phyloP scores from a whole-genome alignment of 2,329 filamentous ascomycete species.

The Penicillium sp. region DNA sequence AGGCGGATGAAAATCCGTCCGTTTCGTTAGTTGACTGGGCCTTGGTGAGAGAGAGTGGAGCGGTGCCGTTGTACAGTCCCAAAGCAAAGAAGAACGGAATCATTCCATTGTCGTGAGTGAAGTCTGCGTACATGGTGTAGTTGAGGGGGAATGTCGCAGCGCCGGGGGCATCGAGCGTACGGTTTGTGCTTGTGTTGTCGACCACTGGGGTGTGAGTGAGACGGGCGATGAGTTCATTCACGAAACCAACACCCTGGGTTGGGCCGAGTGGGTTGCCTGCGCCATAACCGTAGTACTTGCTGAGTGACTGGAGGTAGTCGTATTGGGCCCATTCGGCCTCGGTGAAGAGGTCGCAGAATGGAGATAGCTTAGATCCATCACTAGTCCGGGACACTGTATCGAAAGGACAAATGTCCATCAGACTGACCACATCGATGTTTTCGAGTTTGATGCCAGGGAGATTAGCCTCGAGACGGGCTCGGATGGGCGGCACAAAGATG shows the following conservation, averaged over 20 bases:
- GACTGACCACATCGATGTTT: conserved; percentile 60
- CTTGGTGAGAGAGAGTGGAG: conserved; percentile 53
- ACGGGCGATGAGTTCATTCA: conserved; percentile 82
- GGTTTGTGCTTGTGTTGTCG: conserved; percentile 75
- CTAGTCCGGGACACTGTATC: conserved; percentile 66
- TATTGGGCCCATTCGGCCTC: conserved; percentile 72
- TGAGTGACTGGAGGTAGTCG: conserved; percentile 75
- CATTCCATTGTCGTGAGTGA: conserved; percentile 90
- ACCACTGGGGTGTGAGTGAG: conserved; percentile 67
- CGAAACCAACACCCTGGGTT: conserved; percentile 82
- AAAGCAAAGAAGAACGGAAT: conserved; percentile 72
- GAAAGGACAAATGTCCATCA: conserved; percentile 92
- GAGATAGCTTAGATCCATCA: conserved; percentile 56
- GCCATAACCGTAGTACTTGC: conserved; percentile 82
- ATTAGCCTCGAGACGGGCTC: conserved; percentile 66
- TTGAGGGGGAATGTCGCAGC: conserved; percentile 71
- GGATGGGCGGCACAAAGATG: conserved; percentile 67
- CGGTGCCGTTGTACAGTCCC: conserved; percentile 70
- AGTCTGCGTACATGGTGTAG: conserved; percentile 75
- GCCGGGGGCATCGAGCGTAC: conserved; percentile 65
- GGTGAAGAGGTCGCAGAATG: conserved; percentile 76
- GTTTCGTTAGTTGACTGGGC: conserved; percentile 52
- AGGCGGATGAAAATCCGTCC: conserved; percentile 71
- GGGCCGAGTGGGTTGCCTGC: conserved; percentile 75
- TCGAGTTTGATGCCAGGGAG: conserved; percentile 68